Conservation (phyloP, 306 rosid species). For the Calophaca sinica region DNA sequence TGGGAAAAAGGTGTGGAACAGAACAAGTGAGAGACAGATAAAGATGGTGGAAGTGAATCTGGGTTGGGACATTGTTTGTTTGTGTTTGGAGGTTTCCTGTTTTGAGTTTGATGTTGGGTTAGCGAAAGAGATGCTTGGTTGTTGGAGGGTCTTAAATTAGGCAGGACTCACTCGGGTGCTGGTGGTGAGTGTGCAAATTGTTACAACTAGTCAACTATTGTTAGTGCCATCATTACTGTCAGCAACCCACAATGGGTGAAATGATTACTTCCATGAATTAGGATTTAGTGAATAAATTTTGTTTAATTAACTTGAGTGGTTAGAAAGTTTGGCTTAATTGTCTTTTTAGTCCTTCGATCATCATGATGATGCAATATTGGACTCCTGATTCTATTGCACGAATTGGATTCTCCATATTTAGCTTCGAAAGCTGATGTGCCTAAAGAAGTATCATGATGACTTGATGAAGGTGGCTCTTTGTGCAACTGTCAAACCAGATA, state of each 20-base stretch:
- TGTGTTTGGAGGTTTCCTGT: conserved; percentile 39
- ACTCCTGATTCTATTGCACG: too few species aligned
- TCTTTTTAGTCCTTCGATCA: too few species aligned
- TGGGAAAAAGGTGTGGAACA: conserved; percentile 53
- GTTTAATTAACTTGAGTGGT: background rate
- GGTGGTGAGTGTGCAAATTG: background rate
- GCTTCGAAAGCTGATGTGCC: too few species aligned
- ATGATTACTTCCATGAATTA: conserved; percentile 15
- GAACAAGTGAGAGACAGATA: conserved; percentile 51
- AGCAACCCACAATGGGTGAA: conserved; percentile 31
- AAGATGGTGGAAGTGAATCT: conserved; percentile 47
- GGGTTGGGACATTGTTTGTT: conserved; percentile 57
- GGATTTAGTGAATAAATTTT: background rate
- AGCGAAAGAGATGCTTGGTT: conserved; percentile 47
- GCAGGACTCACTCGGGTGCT: background rate
- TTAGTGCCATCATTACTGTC: conserved; percentile 42
- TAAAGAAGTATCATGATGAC: too few species aligned
- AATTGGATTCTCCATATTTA: too few species aligned
- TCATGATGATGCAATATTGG: too few species aligned
- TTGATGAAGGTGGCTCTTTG: too few species aligned
- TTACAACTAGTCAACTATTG: conserved; percentile 7
- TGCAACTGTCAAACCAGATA: too few species aligned
- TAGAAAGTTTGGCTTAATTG: too few species aligned
- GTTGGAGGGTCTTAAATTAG: conserved; percentile 58
- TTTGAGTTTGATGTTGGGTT: conserved; percentile 36